Percentiles rank a stretch among this genome's conserved stretches.
phyloP scores from a whole-genome alignment of 2,329 filamentous ascomycete genomes.

The Monilinia polystroma region DNA sequence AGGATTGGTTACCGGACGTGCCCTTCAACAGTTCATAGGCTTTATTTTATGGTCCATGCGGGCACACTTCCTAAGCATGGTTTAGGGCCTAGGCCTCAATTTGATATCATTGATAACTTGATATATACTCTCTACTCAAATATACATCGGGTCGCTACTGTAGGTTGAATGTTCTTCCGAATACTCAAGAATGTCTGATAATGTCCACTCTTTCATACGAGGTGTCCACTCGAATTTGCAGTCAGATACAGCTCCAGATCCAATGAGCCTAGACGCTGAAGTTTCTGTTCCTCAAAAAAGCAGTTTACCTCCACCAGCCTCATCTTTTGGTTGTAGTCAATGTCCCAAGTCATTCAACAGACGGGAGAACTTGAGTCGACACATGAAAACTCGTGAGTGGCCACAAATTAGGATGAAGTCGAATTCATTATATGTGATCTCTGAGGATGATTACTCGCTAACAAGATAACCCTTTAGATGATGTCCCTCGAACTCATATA shows the following conservation, averaged over 20 bases:
- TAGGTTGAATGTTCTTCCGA: not conserved
- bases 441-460: constrained; percentile 4
- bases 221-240: constrained; percentile 6
- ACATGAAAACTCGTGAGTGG: constrained; percentile 19
- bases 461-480: constrained; percentile 24
- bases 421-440: not conserved
- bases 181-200: constrained; percentile 8
- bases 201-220: constrained; percentile 9
- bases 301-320: not conserved
- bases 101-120: not conserved
- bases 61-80: not conserved
- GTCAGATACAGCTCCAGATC: not conserved
- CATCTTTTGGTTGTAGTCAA: constrained; percentile 6
- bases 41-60: not conserved
- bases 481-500: constrained; percentile 28
- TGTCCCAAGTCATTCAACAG: constrained; percentile 13
- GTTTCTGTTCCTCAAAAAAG: not conserved
- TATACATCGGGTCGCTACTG: constrained; percentile 12
- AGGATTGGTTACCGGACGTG: constrained; percentile 12
- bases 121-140: constrained; percentile 14
- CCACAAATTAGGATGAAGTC: not conserved
- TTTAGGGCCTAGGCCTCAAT: not conserved
- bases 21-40: constrained; percentile 14
- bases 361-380: constrained; percentile 14
- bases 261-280: not conserved